A percentile compares a stretch with the other conserved stretches of the same genome.
Conservation (phyloP, 371 early-diverging fungal genomes). For the Mortierella sp. region DNA sequence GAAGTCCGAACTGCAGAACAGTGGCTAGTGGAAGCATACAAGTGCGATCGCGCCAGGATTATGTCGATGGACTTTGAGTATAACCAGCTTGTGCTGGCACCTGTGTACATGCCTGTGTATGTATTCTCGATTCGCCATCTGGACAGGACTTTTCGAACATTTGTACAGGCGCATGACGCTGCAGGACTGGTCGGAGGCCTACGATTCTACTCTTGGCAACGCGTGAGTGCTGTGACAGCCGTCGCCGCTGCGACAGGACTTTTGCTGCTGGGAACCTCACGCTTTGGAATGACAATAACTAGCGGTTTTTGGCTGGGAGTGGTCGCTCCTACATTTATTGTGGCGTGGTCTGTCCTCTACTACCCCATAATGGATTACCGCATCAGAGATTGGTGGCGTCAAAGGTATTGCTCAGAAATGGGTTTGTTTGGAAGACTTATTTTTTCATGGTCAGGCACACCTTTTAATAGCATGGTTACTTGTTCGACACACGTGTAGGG, state of each 20-base stretch:
- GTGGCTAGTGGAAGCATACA: constrained; percentile 62
- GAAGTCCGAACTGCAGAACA: constrained; percentile 65
- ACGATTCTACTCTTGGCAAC: constrained; percentile 67
- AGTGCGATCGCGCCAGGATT: constrained; percentile 67
- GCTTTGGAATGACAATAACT: constrained; percentile 39
- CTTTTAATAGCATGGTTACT: neutral
- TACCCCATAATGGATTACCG: constrained; percentile 66
- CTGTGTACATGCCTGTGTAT: constrained; percentile 71
- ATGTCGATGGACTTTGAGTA: constrained; percentile 64
- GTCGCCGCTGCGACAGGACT: constrained; percentile 37
- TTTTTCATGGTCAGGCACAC: neutral
- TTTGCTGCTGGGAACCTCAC: constrained; percentile 35
- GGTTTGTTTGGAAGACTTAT: neutral
- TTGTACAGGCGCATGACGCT: constrained; percentile 69
- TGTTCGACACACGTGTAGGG: constrained; percentile 23
- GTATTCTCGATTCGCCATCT: constrained; percentile 67
- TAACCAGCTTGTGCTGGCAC: constrained; percentile 62
- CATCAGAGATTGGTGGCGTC: constrained; percentile 64
- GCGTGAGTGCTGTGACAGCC: constrained; percentile 67
- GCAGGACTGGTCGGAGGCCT: constrained; percentile 64
- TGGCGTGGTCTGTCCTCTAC: constrained; percentile 66
- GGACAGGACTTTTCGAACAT: constrained; percentile 67
- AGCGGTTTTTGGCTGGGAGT: constrained; percentile 65
- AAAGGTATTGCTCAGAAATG: constrained; percentile 28
- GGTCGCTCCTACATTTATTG: constrained; percentile 65